Percentiles rank a stretch among this genome's conserved stretches.
These are phyloP conservation scores for Cajanus cajan DNA, from an alignment of 306 rosid genomes.

Conservation along the genomic window DNA sequence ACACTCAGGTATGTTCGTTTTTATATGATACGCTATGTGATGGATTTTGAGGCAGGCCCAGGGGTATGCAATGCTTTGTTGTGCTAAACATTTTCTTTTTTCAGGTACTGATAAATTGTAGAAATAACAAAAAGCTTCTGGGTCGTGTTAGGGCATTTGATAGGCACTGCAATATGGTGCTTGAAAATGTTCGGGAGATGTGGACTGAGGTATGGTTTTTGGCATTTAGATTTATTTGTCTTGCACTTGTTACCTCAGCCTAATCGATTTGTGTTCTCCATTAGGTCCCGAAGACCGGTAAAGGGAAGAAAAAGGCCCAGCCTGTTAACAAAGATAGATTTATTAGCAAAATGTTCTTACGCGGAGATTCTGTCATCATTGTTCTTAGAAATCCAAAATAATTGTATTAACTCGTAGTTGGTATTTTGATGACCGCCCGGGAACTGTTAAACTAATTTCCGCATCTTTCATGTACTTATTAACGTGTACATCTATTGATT, in stretches of 20 bases:
- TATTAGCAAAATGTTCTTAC: conserved; percentile 90
- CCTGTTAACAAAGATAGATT: conserved; percentile 93
- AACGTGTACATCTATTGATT: neutral
- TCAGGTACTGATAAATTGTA: conserved; percentile 85
- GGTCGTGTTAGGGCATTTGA: conserved; percentile 96
- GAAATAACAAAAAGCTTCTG: conserved; percentile 84
- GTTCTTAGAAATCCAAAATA: conserved; percentile 92
- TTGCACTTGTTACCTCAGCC: neutral
- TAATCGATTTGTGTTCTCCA: neutral
- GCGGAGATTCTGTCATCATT: conserved; percentile 86
- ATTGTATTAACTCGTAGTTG: conserved; percentile 2
- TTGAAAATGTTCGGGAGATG: conserved; percentile 96
- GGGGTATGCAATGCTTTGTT: neutral
- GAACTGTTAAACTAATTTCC: neutral
- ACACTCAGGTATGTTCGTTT: conserved; percentile 63
- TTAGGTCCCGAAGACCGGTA: conserved; percentile 89
- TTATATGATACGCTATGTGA: neutral
- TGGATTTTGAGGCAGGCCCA: neutral
- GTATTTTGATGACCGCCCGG: neutral
- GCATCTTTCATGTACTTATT: neutral
- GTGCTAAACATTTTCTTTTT: neutral
- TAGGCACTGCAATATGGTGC: conserved; percentile 95
- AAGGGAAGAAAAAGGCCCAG: conserved; percentile 87
- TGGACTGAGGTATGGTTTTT: conserved; percentile 86
- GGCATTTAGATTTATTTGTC: neutral